Conservation (phyloP, 2,329 filamentous ascomycete genomes). For the Colletotrichum lupini region DNA sequence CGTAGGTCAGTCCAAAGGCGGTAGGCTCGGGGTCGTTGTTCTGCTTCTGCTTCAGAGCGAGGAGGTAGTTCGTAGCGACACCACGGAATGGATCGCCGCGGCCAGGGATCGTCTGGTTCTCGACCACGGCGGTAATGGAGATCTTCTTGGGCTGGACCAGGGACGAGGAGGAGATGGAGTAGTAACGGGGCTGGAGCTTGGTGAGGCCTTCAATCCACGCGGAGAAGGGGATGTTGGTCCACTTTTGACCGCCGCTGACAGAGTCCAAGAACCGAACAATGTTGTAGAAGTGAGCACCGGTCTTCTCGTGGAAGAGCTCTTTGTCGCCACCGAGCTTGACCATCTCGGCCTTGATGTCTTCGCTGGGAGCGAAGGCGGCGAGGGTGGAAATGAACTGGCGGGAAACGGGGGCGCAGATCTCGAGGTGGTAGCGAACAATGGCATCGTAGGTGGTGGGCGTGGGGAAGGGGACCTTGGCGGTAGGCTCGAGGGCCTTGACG, state of each 20-base stretch:
- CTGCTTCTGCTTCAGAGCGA: slow-evolving; percentile 96
- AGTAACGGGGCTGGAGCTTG: slow-evolving; percentile 98
- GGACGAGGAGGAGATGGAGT: slow-evolving; percentile 98
- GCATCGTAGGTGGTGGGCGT: slow-evolving; percentile 97
- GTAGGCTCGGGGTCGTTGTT: slow-evolving; percentile 86
- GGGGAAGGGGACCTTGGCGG: slow-evolving; percentile 97
- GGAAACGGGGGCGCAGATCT: slow-evolving; percentile 94
- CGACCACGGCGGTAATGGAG: slow-evolving; percentile 94
- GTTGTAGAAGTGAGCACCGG: slow-evolving; percentile 85
- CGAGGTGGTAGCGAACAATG: slow-evolving; percentile 93
- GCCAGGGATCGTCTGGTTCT: slow-evolving; percentile 81
- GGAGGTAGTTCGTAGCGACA: slow-evolving; percentile 95
- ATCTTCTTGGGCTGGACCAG: slow-evolving; percentile 94
- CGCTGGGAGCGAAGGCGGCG: slow-evolving; percentile 88
- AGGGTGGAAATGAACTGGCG: slow-evolving; percentile 93
- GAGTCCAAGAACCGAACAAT: slow-evolving; percentile 85
- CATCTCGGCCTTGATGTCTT: slow-evolving; percentile 88
- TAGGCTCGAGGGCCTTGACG: slow-evolving; percentile 92
- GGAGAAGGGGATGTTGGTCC: slow-evolving; percentile 90
- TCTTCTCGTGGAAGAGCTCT: slow-evolving; percentile 92
- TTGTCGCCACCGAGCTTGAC: slow-evolving; percentile 90
- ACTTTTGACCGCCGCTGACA: slow-evolving; percentile 78
- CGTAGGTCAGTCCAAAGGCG: slow-evolving; percentile 86
- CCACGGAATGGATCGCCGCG: slow-evolving; percentile 86
- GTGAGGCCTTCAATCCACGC: slow-evolving; percentile 92